These are phyloP conservation scores for Beta corolliflora DNA, from an alignment of 179 eudicot species.

Conservation along the genomic window DNA sequence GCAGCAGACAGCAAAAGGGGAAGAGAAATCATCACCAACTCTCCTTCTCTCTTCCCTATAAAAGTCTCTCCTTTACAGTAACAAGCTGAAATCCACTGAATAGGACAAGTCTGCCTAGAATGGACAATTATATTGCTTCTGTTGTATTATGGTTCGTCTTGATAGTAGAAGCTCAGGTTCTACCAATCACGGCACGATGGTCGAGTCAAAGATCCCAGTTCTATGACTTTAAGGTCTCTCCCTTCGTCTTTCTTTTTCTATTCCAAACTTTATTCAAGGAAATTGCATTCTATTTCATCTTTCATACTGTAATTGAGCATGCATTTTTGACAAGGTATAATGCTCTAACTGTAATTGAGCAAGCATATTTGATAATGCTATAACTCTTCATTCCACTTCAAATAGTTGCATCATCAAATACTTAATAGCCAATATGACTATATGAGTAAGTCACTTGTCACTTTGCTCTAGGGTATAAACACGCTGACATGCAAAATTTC, in stretches of 20 bases:
- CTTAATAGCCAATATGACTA: background rate
- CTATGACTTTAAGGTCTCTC: constrained; percentile 61
- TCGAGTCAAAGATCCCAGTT: constrained; percentile 37
- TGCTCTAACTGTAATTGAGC: too few species aligned
- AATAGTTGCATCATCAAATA: background rate
- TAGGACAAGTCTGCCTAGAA: constrained; percentile 10
- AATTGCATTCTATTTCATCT: background rate
- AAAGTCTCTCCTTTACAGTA: constrained; percentile 7
- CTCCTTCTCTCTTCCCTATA: constrained; percentile 9
- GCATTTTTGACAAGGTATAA: background rate
- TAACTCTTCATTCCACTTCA: background rate
- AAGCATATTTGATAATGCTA: too few species aligned
- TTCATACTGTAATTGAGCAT: background rate
- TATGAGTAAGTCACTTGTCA: background rate
- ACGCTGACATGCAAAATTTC: background rate
- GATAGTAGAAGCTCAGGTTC: constrained; percentile 24
- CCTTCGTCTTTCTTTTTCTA: background rate
- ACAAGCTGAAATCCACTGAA: background rate
- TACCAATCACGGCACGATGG: constrained; percentile 14
- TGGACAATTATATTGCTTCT: constrained; percentile 23
- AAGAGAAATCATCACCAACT: constrained; percentile 1
- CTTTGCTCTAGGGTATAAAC: background rate
- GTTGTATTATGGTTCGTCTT: constrained; percentile 23
- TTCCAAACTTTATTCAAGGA: background rate
- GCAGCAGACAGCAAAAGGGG: background rate